Base-by-base conservation (phyloP, 2,329 filamentous ascomycete genomes). In the Botrytis medusae region DNA sequence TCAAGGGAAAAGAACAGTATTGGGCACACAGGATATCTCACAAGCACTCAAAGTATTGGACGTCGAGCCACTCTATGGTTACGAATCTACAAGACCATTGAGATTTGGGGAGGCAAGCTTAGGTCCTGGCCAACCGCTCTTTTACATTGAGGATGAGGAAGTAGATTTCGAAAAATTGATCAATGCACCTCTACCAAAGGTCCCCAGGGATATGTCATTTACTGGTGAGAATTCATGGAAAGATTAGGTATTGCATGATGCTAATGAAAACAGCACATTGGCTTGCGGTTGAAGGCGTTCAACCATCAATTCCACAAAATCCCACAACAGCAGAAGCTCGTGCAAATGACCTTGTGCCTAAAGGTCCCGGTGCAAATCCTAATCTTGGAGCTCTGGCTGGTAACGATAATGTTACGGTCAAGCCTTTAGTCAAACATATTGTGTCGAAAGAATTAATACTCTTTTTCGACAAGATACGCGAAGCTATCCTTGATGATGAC, bases 91-190 rank as follows among this genome's bases (percentile, higher is more conserved):
- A 60, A 87, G 95, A 69, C 93, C 95, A 40, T 84, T 99, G 79
- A 89, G 93, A 72, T 99, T 97, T 80, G 96, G 96, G 69, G 96
- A 99, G 83, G 96, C 96, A 4, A 97, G 93, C 73, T 85, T 99
- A 74, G 96, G 96, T 0, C 94, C 95, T 22, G 95, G 95, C 16
- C 96, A 99, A 83, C 94, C 95, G 71, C 85, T 99, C 34, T 99
- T 95, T 83, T 99, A 99, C 82, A 92, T 99, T 54, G 96, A 99
- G 81, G 96, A 99, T 81, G 96, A 99, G 81, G 96, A 99, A 85
- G 92, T 98, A 72, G 96, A 99, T 83, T 98, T 99, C 81, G 96
- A 99, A 85, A 98, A 98, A 86, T 86, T 99, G 77, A 98, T 99
- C 82, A 99, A 99, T 84, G 94, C 94, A 76, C 93, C 96, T 7